These are phyloP conservation scores for Ceratobasidium sp. DNA, from an alignment of 1,284 basidiomycete genomes.

Conservation along the genomic window DNA sequence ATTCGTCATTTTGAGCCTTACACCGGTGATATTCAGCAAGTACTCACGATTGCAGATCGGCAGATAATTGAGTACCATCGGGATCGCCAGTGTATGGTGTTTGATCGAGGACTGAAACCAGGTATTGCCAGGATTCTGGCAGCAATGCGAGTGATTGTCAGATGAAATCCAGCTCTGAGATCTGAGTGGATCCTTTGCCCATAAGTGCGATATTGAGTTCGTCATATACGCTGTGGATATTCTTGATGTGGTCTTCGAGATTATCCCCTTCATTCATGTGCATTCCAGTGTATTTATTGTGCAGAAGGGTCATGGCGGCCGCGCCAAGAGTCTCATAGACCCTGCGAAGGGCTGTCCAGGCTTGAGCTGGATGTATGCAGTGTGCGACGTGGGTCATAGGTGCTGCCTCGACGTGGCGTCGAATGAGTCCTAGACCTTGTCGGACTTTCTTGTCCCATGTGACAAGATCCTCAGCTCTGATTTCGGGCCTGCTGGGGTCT, in stretches of 20 bases:
- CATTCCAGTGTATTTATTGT: background rate
- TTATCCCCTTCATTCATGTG: conserved; percentile 22
- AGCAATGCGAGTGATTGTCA: conserved; percentile 8
- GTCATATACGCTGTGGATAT: background rate
- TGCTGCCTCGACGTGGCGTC: conserved; percentile 4
- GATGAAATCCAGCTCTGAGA: conserved; percentile 4
- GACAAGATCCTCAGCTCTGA: background rate
- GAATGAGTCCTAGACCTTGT: conserved; percentile 4
- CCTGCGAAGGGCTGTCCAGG: background rate
- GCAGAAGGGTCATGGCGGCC: conserved; percentile 20
- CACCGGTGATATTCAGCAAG: conserved; percentile 13
- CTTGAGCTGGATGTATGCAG: background rate
- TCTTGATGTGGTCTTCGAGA: conserved; percentile 11
- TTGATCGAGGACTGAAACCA: conserved; percentile 12
- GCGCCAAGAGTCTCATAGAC: conserved; percentile 1
- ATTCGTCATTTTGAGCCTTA: background rate
- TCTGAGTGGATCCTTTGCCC: background rate
- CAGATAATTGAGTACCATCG: background rate
- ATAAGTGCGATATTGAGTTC: conserved; percentile 21
- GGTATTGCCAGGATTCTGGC: conserved; percentile 24
- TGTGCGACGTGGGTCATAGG: conserved; percentile 14
- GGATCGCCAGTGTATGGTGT: background rate
- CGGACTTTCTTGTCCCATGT: background rate
- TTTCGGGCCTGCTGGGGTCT: too few relatives aligned
- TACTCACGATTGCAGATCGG: background rate